Conservation (phyloP, 2,329 filamentous ascomycete genomes). For the Fusarium gaditjirri region DNA sequence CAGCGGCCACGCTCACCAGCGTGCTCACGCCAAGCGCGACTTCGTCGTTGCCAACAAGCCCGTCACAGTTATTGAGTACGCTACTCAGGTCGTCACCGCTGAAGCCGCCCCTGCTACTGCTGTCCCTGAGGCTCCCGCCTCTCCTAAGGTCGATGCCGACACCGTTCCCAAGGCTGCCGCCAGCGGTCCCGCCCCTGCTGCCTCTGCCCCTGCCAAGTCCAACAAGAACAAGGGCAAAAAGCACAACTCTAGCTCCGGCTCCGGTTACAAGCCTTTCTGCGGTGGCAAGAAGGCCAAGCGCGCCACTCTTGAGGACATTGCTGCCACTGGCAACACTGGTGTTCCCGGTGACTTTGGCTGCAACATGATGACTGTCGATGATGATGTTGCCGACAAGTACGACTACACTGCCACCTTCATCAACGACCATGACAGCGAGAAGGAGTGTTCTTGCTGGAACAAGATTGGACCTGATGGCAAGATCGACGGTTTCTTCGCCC, state of each 20-base stretch:
- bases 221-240: constrained; percentile 16
- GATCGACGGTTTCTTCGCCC: constrained; percentile 62
- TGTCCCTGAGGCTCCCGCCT: constrained; percentile 1
- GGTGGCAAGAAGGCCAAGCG: constrained; percentile 55
- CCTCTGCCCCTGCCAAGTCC: not conserved
- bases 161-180: constrained; percentile 9
- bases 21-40: constrained; percentile 49
- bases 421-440: constrained; percentile 50
- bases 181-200: not conserved
- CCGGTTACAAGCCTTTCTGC: constrained; percentile 50
- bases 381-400: constrained; percentile 53
- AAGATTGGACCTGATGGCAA: constrained; percentile 60
- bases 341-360: constrained; percentile 56
- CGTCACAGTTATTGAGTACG: constrained; percentile 39
- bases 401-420: constrained; percentile 57
- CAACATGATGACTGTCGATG: constrained; percentile 61
- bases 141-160: not conserved
- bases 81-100: constrained; percentile 30
- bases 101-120: not conserved
- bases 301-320: constrained; percentile 58
- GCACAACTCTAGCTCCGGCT: constrained; percentile 29
- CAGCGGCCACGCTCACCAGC: constrained; percentile 51
- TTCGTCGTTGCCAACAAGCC: constrained; percentile 52
- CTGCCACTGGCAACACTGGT: constrained; percentile 61
- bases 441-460: constrained; percentile 60